These are phyloP conservation scores for Globisporangium paddicum DNA, from an alignment of 352 stramenopile species.

Conservation along the genomic window DNA sequence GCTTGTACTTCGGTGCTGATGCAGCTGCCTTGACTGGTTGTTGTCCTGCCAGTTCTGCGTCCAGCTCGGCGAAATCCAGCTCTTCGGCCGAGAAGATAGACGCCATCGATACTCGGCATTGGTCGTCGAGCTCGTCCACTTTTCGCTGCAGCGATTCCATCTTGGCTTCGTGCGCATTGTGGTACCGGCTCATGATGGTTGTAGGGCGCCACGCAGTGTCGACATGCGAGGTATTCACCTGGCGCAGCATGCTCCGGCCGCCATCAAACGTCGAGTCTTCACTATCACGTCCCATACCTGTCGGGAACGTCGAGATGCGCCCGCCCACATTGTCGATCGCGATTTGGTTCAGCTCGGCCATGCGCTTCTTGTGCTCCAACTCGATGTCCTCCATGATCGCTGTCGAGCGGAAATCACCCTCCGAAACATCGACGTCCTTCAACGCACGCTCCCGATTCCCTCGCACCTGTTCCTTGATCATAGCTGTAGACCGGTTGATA, in stretches of 20 bases:
- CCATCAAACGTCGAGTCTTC: constrained; percentile 2
- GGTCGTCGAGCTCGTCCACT: constrained; percentile 41
- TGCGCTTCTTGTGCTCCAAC: constrained; percentile 39
- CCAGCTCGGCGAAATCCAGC: constrained; percentile 36
- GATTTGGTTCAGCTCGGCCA: constrained; percentile 53
- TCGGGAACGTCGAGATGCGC: constrained; percentile 29
- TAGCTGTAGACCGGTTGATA: constrained; percentile 39
- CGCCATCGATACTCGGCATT: constrained; percentile 53
- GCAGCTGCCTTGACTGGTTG: not conserved
- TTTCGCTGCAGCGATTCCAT: constrained; percentile 39
- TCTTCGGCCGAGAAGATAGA: constrained; percentile 45
- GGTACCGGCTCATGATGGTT: constrained; percentile 37
- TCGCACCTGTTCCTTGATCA: constrained; percentile 43
- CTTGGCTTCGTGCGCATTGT: constrained; percentile 36
- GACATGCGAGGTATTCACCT: constrained; percentile 11
- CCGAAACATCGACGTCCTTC: constrained; percentile 4
- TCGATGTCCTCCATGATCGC: constrained; percentile 37
- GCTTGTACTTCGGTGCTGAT: constrained; percentile 12
- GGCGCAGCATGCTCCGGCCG: not conserved
- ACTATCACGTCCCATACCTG: not conserved
- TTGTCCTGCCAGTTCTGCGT: constrained; percentile 5
- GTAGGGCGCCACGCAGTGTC: constrained; percentile 36
- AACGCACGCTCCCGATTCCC: constrained; percentile 23
- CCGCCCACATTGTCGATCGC: constrained; percentile 39
- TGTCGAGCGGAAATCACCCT: constrained; percentile 22